These are phyloP conservation scores for Solanum ahanhuiri DNA, from an alignment of 257 asterid genomes.

Conservation along the genomic window DNA sequence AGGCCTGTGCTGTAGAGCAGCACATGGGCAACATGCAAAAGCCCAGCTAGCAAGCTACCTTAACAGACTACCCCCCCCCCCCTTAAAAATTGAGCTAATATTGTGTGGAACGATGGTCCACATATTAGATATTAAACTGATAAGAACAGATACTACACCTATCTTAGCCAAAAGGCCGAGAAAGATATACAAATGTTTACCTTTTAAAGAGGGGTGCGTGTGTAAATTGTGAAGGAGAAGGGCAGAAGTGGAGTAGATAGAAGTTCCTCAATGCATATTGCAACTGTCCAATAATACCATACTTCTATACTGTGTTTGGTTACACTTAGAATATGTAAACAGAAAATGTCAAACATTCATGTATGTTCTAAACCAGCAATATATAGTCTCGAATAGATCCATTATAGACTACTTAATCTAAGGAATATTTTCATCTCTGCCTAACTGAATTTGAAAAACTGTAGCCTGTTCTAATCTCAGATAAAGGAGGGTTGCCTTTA, in stretches of 20 bases:
- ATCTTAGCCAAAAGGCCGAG: conserved; percentile 30
- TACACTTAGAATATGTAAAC: neutral
- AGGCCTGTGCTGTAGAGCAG: neutral
- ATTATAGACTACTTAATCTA: neutral
- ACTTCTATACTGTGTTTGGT: neutral
- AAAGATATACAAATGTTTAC: conserved; percentile 7
- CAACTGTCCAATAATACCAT: neutral
- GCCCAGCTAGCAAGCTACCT: neutral
- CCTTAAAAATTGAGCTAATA: neutral
- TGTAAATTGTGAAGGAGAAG: neutral
- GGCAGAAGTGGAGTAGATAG: neutral
- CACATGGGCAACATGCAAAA: neutral
- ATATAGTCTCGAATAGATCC: neutral
- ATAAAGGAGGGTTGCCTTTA: neutral
- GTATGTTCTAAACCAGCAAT: neutral
- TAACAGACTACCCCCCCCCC: neutral
- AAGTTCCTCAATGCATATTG: neutral
- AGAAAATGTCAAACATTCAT: neutral
- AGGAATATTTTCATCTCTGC: neutral
- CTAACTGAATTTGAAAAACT: neutral
- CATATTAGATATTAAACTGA: neutral
- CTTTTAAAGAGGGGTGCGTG: neutral
- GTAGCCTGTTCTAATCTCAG: neutral
- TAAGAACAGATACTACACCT: neutral
- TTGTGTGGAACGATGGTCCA: neutral